A percentile compares a stretch with the other conserved stretches of the same genome.
Conservation (phyloP, 257 asterid species). For the Gynochthodes officinalis region DNA sequence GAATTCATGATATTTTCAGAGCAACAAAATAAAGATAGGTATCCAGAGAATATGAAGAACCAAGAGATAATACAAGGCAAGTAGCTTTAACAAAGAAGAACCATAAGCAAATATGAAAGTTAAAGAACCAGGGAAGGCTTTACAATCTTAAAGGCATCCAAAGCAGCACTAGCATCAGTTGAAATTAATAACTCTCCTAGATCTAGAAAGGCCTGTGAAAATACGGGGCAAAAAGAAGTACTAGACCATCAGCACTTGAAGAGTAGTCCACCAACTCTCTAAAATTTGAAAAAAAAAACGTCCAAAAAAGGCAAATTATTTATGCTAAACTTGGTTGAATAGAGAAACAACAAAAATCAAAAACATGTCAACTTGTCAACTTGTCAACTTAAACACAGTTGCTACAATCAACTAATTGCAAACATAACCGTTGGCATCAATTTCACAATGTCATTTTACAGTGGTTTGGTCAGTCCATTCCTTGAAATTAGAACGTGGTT, state of each 20-base stretch:
- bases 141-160: slow-evolving; percentile 87
- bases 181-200: slow-evolving; percentile 85
- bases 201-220: slow-evolving; percentile 82
- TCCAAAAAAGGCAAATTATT: background rate
- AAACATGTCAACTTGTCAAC: background rate
- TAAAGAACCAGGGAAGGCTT: slow-evolving; percentile 21
- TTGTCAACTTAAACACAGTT: background rate
- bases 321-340: background rate
- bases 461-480: background rate
- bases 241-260: background rate
- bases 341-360: background rate
- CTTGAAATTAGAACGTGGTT: too few species aligned
- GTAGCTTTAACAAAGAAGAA: slow-evolving; percentile 11
- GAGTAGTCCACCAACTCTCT: background rate
- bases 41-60: slow-evolving; percentile 14
- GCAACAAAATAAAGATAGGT: background rate
- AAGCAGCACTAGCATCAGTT: slow-evolving; percentile 73
- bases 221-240: slow-evolving; percentile 17
- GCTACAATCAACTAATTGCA: background rate
- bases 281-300: background rate
- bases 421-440: background rate
- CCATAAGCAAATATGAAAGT: background rate
- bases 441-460: background rate
- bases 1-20: background rate
- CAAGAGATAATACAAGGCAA: too few species aligned